phyloP scores from a whole-genome alignment of 1,284 basidiomycete genomes.

The Schizophyllum amplum region DNA sequence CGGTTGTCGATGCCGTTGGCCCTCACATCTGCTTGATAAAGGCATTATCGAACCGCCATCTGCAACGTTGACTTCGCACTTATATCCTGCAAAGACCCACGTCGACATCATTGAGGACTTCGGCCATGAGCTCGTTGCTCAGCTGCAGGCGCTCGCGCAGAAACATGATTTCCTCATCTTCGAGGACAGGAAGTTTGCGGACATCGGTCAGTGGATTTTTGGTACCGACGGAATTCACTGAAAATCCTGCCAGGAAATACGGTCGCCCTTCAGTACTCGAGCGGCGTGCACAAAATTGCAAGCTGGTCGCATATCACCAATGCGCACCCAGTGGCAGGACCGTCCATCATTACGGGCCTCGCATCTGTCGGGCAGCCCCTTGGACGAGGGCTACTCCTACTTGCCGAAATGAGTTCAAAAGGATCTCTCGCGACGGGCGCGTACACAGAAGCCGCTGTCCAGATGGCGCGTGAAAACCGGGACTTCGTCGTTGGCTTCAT shows the following conservation, averaged over 20 bases:
- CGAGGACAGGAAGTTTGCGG: conserved; percentile 98
- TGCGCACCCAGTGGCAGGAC: conserved; percentile 92
- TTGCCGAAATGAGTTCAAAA: conserved; percentile 95
- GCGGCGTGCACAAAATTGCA: conserved; percentile 90
- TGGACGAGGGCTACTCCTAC: conserved; percentile 80
- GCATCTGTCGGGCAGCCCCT: conserved; percentile 80
- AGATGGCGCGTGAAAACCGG: conserved; percentile 73
- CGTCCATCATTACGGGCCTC: conserved; percentile 87
- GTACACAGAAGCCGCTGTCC: conserved; percentile 83
- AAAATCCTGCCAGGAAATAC: conserved; percentile 72
- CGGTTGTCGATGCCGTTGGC: conserved; percentile 84
- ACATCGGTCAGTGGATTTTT: conserved; percentile 70
- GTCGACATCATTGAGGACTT: conserved; percentile 96
- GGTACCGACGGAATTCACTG: conserved; percentile 1
- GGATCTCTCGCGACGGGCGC: conserved; percentile 79
- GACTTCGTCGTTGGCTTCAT: conserved; percentile 97
- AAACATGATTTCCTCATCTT: conserved; percentile 96
- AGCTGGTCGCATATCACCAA: conserved; percentile 98
- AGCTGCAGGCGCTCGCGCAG: conserved; percentile 63
- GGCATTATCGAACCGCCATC: conserved; percentile 38
- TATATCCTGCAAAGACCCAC: conserved; percentile 69
- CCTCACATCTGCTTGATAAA: conserved; percentile 92
- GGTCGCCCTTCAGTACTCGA: conserved; percentile 90
- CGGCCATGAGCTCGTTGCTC: conserved; percentile 63
- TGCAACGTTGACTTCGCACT: conserved; percentile 13